Percentiles rank a stretch among this genome's conserved stretches.
phyloP scores from a whole-genome alignment of 768 basidiomycete species.

The Lanmaoa rubissima region DNA sequence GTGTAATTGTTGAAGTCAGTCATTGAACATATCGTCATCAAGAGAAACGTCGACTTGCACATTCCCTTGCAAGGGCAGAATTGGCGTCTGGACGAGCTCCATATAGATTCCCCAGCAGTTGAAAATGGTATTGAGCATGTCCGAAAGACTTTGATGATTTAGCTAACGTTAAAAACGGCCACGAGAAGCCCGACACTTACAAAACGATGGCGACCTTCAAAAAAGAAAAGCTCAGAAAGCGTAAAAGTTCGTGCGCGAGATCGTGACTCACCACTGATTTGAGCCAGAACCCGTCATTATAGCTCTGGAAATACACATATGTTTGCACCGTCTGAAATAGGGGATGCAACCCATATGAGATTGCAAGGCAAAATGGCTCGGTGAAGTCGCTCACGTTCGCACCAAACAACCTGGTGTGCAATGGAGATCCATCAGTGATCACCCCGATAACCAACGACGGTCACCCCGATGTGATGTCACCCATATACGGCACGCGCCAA shows the following conservation, averaged over 20 bases:
- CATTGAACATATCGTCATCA: not conserved
- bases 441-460: not conserved
- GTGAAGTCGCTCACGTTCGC: constrained; percentile 1
- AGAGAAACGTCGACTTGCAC: not conserved
- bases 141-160: constrained; percentile 6
- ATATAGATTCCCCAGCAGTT: constrained; percentile 10
- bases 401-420: constrained; percentile 11
- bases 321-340: constrained; percentile 8
- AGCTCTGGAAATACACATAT: constrained; percentile 10
- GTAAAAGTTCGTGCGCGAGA: not conserved
- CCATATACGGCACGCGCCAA: not conserved
- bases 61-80: constrained; percentile 4
- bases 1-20: not conserved
- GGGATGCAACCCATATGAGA: not conserved
- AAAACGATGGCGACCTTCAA: constrained; percentile 6
- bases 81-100: constrained; percentile 4
- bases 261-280: constrained; percentile 8
- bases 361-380: not conserved
- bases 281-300: not conserved
- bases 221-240: not conserved
- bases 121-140: constrained; percentile 13
- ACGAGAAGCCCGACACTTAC: not conserved
- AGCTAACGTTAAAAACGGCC: not conserved
- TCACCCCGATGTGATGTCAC: not conserved
- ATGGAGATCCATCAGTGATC: not conserved